A percentile compares a stretch with the other conserved stretches of the same genome.
These are phyloP conservation scores for Styphnolobium japonicum DNA, from an alignment of 306 rosid genomes.

Conservation along the genomic window DNA sequence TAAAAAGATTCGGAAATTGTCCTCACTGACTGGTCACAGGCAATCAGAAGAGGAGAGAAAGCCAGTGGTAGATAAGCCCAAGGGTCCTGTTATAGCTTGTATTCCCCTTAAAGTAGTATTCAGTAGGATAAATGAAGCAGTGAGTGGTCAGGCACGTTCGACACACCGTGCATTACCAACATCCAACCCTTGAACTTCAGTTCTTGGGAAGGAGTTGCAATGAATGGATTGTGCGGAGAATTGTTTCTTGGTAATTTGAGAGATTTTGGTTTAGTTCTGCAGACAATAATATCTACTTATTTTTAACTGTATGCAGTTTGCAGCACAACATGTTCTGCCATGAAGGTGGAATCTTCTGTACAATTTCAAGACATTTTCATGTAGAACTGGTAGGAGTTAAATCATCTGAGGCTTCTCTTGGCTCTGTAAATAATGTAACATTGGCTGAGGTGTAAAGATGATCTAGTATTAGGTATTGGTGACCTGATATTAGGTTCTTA, in stretches of 20 bases:
- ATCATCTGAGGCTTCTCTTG: slow-evolving; percentile 49
- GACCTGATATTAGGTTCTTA: slow-evolving; percentile 55
- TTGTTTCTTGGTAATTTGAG: slow-evolving; percentile 33
- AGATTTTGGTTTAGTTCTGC: slow-evolving; percentile 38
- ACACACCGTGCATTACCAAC: slow-evolving; percentile 44
- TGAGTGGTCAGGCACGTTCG: slow-evolving; percentile 64
- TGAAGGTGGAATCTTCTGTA: slow-evolving; percentile 49
- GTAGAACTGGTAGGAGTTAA: slow-evolving; percentile 39
- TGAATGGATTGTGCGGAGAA: slow-evolving; percentile 24
- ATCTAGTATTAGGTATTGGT: slow-evolving; percentile 52
- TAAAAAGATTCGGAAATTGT: slow-evolving; percentile 80
- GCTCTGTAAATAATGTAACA: slow-evolving; percentile 77
- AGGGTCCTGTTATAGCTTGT: slow-evolving; percentile 77
- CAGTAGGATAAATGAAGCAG: slow-evolving; percentile 85
- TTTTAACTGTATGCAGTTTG: slow-evolving; percentile 40
- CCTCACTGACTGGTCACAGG: slow-evolving; percentile 70
- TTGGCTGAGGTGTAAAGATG: slow-evolving; percentile 71
- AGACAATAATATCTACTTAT: slow-evolving; percentile 24
- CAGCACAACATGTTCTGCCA: slow-evolving; percentile 34
- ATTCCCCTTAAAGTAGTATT: slow-evolving; percentile 82
- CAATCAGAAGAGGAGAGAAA: slow-evolving; percentile 59
- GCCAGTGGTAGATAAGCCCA: slow-evolving; percentile 55
- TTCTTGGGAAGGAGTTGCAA: slow-evolving; percentile 19
- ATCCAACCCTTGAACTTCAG: slow-evolving; percentile 42
- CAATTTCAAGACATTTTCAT: slow-evolving; percentile 46